These are phyloP conservation scores for Termitomyces sp. DNA, from an alignment of 768 basidiomycete genomes.

Conservation along the genomic window DNA sequence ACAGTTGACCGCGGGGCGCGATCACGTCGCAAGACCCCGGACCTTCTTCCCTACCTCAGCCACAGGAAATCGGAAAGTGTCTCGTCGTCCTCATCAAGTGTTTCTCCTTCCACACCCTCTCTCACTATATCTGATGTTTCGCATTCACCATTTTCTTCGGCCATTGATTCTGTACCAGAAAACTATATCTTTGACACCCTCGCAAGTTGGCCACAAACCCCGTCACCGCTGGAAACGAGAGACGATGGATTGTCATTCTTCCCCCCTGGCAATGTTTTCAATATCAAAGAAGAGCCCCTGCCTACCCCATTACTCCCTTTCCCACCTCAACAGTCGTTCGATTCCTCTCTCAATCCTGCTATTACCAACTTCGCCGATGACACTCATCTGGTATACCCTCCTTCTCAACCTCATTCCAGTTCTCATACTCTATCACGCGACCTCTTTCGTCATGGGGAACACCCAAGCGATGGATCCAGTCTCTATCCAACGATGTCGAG, in stretches of 20 bases:
- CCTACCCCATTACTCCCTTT: slow-evolving; percentile 21
- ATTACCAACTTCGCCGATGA: slow-evolving; percentile 28
- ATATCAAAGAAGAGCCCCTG: slow-evolving; percentile 17
- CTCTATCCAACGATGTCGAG: slow-evolving; percentile 13
- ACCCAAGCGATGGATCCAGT: slow-evolving; percentile 6
- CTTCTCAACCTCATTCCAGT: neutral
- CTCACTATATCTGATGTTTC: slow-evolving; percentile 20
- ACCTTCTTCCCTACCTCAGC: slow-evolving; percentile 25
- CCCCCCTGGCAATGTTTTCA: slow-evolving; percentile 13
- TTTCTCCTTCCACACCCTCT: slow-evolving; percentile 35
- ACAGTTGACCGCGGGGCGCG: slow-evolving; percentile 35
- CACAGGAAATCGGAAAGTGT: slow-evolving; percentile 34
- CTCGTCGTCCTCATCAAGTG: slow-evolving; percentile 36
- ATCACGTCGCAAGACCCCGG: slow-evolving; percentile 34
- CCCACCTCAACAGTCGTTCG: slow-evolving; percentile 24
- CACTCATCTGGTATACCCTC: slow-evolving; percentile 19
- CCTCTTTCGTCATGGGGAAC: slow-evolving; percentile 6
- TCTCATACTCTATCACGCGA: slow-evolving; percentile 4
- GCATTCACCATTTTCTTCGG: slow-evolving; percentile 20
- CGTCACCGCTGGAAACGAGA: slow-evolving; percentile 14
- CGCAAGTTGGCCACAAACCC: slow-evolving; percentile 18
- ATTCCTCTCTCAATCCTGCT: slow-evolving; percentile 29
- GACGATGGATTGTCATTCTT: slow-evolving; percentile 16
- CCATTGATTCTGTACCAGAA: slow-evolving; percentile 18
- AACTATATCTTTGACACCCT: slow-evolving; percentile 21